Evolutionary conservation across 345 rosid genomes (phyloP), one percentile per base, ranked within the genome.

Genomic region (Eucalyptus sp.): DNA sequence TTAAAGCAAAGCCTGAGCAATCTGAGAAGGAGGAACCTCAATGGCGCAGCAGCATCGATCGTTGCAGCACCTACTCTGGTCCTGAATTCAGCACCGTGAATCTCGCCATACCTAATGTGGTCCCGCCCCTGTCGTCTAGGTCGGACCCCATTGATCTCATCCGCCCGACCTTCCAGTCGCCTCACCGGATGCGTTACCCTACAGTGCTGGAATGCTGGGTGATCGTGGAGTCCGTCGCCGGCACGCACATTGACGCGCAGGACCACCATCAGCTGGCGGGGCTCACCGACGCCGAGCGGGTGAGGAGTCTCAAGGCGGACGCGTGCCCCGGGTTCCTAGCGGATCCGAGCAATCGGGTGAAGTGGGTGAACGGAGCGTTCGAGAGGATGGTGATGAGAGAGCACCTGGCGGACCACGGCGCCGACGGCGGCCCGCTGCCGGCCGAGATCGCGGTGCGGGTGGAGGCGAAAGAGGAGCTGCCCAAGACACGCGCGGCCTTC

Each of bases 291-390:
- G 92, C 89, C 83, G 93, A 92, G 89, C 86, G 91, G 37, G 71
- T 41, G 79, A 90, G 20, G 86, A 88, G 51, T 62, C 90, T 95
- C 37, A 83, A 90, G 50, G 66, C 86, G 46, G 94, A 93, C 90
- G 90, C 93, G 87, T 91, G 92, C 91, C 95, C 96, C 5, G 94
- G 93, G 56, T 94, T 95, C 50, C n/a, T 94, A 76, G 91, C 97
- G 6, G 95, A 95, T 64, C 89, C 71, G 8, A 79, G 50, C 85
- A 90, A 91, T 37, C 89, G 85, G 71, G 95, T 95, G 46, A 50
- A 50, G 76, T 92, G 94, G 96, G 94, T 94, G 86, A 95, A 94
- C 87, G 90, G 88, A 44, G 94, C 93, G 33, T 95, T 91, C 71
- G 91, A 92, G 91, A 90, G 85, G 89, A 90, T 91, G 89, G 91